Evolutionary conservation across 352 stramenopile genomes (phyloP).

Genomic region (Phytopythium helicoides): DNA sequence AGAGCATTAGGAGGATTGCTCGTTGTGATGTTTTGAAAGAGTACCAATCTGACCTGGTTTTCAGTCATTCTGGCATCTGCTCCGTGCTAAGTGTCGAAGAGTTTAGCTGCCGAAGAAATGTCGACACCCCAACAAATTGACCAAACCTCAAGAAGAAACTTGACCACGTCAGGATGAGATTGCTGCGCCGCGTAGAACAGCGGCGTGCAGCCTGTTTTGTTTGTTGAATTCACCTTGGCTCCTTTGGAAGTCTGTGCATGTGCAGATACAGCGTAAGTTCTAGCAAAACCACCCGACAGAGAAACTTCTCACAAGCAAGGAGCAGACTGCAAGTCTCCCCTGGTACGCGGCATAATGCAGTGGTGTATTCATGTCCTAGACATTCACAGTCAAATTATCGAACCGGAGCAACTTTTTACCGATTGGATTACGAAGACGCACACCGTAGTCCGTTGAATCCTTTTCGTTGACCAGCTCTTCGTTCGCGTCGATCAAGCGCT

Average conservation of each 20-base stretch:
- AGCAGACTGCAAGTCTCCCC: slow-evolving; percentile 39
- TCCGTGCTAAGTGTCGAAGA: slow-evolving; percentile 27
- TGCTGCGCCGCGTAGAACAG: slow-evolving; percentile 75
- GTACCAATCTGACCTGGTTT: slow-evolving; percentile 23
- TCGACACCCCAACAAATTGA: background rate
- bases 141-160: slow-evolving; percentile 55
- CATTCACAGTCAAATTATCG: background rate
- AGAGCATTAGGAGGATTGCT: background rate
- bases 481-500: slow-evolving; percentile 35
- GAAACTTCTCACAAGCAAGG: slow-evolving; percentile 30
- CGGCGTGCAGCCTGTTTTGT: slow-evolving; percentile 55
- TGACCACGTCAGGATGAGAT: slow-evolving; percentile 35
- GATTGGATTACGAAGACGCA: slow-evolving; percentile 13
- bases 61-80: slow-evolving; percentile 51
- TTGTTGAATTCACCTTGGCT: slow-evolving; percentile 55
- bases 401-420: background rate
- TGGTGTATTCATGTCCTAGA: slow-evolving; percentile 54
- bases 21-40: background rate
- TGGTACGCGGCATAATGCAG: slow-evolving; percentile 82
- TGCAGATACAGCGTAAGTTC: background rate
- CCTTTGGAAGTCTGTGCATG: slow-evolving; percentile 16
- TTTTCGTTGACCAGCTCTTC: slow-evolving; percentile 36
- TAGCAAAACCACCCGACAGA: background rate
- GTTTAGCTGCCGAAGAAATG: background rate
- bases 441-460: slow-evolving; percentile 53